phyloP scores from a whole-genome alignment of 768 basidiomycete genomes.

The Gymnopilus junonius region DNA sequence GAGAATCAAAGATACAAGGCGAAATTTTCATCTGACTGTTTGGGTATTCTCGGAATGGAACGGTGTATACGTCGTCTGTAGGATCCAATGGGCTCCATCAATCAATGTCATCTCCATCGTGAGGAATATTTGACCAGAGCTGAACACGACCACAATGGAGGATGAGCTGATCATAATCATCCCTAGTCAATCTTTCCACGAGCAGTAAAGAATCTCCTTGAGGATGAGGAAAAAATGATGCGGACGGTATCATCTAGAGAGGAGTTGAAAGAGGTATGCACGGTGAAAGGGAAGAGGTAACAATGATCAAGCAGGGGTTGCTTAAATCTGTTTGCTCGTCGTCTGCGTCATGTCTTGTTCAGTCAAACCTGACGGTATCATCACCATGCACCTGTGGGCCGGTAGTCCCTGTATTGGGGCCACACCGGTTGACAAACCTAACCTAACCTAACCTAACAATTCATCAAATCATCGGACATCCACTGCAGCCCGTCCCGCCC shows the following conservation, averaged over 20 bases:
- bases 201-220: slow-evolving; percentile 36
- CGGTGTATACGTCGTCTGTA: slow-evolving; percentile 3
- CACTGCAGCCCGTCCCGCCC: slow-evolving; percentile 3
- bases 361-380: slow-evolving; percentile 7
- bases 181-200: slow-evolving; percentile 33
- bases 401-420: too few relatives aligned
- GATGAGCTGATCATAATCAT: slow-evolving; percentile 35
- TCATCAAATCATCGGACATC: background rate
- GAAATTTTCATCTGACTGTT: background rate
- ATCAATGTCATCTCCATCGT: slow-evolving; percentile 17
- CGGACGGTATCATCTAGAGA: slow-evolving; percentile 37
- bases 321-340: background rate
- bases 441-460: too few relatives aligned
- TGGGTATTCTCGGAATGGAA: background rate
- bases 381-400: too few relatives aligned
- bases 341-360: background rate
- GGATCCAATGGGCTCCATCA: slow-evolving; percentile 43
- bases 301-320: background rate
- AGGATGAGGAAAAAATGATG: slow-evolving; percentile 21
- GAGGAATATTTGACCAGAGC: slow-evolving; percentile 46
- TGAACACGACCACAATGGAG: slow-evolving; percentile 39
- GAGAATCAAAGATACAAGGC: slow-evolving; percentile 7
- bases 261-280: slow-evolving; percentile 44
- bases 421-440: too few relatives aligned
- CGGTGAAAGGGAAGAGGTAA: slow-evolving; percentile 18